Evolutionary conservation across 2,329 filamentous ascomycete genomes (phyloP).

Genomic region (Keithomyces neogunnii): DNA sequence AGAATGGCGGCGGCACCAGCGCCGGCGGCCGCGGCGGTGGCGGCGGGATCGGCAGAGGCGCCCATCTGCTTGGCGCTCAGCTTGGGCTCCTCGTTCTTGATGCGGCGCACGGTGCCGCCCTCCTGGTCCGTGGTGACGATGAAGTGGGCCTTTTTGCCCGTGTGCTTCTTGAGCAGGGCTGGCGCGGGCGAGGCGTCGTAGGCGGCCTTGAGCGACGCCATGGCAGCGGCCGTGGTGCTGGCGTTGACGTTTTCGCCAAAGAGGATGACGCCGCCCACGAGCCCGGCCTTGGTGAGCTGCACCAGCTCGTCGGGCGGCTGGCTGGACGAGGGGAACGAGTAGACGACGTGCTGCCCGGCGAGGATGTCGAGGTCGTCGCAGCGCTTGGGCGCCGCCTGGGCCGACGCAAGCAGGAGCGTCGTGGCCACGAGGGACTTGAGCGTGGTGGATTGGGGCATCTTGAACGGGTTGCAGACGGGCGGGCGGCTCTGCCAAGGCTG

Average conservation of each 20-base stretch:
- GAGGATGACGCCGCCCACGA: slow-evolving; percentile 13
- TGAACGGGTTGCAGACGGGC: neutral
- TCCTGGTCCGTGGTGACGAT: slow-evolving; percentile 11
- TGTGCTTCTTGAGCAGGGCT: slow-evolving; percentile 2
- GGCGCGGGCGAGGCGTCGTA: slow-evolving; percentile 18
- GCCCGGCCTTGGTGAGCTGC: slow-evolving; percentile 9
- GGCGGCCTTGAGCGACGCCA: slow-evolving; percentile 35
- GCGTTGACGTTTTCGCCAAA: slow-evolving; percentile 19
- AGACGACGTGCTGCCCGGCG: slow-evolving; percentile 12
- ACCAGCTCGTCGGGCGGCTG: slow-evolving; percentile 9
- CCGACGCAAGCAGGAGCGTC: neutral
- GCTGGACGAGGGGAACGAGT: slow-evolving; percentile 11
- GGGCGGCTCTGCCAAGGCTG: too few species aligned
- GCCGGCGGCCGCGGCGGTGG: slow-evolving; percentile 5
- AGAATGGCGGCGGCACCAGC: slow-evolving; percentile 8
- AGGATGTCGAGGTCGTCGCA: slow-evolving; percentile 7
- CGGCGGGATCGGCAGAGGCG: slow-evolving; percentile 5
- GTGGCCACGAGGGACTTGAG: neutral
- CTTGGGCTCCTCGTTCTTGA: slow-evolving; percentile 8
- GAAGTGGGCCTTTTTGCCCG: slow-evolving; percentile 6
- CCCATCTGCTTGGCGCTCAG: slow-evolving; percentile 11
- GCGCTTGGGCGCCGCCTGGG: neutral
- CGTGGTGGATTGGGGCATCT: neutral
- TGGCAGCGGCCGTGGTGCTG: slow-evolving; percentile 21
- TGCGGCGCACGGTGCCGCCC: slow-evolving; percentile 10